phyloP scores from a whole-genome alignment of 148 eudicot genomes.

The Hydrangea macrophylla region DNA sequence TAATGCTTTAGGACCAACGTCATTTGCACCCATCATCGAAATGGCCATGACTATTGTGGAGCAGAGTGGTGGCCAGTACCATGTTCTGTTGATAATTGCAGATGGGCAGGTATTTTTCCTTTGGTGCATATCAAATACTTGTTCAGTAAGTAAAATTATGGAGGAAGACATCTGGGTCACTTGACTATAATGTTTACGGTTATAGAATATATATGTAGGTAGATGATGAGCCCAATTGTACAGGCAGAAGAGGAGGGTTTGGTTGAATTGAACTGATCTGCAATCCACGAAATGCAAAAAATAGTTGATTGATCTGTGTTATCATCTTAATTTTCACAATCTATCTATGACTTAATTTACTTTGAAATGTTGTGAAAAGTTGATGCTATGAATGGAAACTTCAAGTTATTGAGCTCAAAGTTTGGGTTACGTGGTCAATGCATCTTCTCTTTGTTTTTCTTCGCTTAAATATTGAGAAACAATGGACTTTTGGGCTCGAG shows the following conservation, averaged over 20 bases:
- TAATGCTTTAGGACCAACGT: conserved; percentile 75
- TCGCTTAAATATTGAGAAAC: not conserved
- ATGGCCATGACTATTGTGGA: conserved; percentile 93
- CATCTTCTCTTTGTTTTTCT: not conserved
- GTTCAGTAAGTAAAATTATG: not conserved
- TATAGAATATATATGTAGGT: no score
- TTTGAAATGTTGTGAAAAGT: not conserved
- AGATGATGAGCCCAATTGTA: not conserved
- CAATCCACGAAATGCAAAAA: no score
- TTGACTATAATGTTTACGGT: not conserved
- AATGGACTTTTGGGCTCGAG: not conserved
- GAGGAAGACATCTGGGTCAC: not conserved
- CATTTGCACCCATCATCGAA: conserved; percentile 93
- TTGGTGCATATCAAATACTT: not conserved
- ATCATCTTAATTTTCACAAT: not conserved
- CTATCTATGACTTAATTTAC: not conserved
- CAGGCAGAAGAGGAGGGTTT: not conserved
- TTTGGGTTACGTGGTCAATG: not conserved
- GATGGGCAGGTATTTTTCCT: conserved; percentile 80
- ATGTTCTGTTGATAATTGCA: conserved; percentile 85
- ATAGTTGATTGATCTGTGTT: not conserved
- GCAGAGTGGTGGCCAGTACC: conserved; percentile 93
- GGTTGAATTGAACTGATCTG: not conserved
- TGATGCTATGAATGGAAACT: not conserved
- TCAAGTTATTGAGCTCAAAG: not conserved